These are phyloP conservation scores for Mycena vitilis DNA, from an alignment of 768 basidiomycete species.

Conservation along the genomic window DNA sequence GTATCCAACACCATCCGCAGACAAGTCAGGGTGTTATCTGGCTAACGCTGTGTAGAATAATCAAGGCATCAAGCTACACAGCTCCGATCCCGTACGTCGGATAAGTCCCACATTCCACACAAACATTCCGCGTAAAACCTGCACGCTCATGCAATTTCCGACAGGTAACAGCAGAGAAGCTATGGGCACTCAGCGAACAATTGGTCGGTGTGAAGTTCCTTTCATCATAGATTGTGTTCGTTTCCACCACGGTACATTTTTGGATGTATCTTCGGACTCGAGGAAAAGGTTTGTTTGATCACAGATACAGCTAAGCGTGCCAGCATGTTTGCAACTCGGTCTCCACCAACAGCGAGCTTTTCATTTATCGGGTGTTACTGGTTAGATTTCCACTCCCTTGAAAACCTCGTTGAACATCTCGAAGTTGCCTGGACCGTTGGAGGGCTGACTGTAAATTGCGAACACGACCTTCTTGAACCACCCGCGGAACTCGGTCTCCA, in stretches of 20 bases:
- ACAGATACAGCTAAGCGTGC: too few species aligned
- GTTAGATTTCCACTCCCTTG: conserved; percentile 42
- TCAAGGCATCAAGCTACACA: conserved; percentile 20
- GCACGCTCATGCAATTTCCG: background rate
- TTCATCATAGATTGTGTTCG: background rate
- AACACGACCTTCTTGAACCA: conserved; percentile 55
- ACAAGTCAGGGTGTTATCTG: conserved; percentile 27
- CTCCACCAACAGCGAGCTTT: background rate
- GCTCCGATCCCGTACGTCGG: conserved; percentile 18
- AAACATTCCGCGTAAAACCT: background rate
- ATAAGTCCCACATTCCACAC: background rate
- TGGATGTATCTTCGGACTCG: too few species aligned
- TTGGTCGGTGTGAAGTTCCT: conserved; percentile 28
- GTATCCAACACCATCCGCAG: background rate
- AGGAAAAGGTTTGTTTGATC: too few species aligned
- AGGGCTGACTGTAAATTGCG: conserved; percentile 51
- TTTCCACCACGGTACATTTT: too few species aligned
- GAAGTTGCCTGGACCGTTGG: conserved; percentile 50
- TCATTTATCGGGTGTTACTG: background rate
- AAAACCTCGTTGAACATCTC: conserved; percentile 51
- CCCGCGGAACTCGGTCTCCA: conserved; percentile 56
- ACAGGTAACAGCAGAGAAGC: conserved; percentile 26
- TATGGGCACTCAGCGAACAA: conserved; percentile 29
- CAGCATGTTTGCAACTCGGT: too few species aligned
- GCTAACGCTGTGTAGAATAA: conserved; percentile 12